These are phyloP conservation scores for Mollisia scopiformis DNA, from an alignment of 2,329 filamentous ascomycete genomes.

Conservation along the genomic window DNA sequence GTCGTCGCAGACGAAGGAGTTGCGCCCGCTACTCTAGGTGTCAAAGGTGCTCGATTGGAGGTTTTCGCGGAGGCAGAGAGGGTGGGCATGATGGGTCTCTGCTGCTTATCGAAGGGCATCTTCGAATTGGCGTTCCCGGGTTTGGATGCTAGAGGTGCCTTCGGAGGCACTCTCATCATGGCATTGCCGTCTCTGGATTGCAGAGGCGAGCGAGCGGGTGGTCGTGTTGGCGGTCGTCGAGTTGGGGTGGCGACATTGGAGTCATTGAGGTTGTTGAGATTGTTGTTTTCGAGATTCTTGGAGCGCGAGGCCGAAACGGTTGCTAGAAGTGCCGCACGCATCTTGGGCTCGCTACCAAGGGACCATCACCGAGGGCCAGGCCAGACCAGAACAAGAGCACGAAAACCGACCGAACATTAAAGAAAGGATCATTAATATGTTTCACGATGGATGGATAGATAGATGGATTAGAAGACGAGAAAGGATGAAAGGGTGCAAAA, in stretches of 20 bases:
- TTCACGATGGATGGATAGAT: no score
- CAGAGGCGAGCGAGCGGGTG: conserved; percentile 25
- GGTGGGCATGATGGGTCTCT: conserved; percentile 59
- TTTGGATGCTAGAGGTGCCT: conserved; percentile 29
- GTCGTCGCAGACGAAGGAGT: conserved; percentile 27
- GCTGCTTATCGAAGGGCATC: conserved; percentile 55
- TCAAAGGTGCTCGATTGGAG: conserved; percentile 54
- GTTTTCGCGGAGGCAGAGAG: conserved; percentile 64
- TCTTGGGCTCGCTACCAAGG: background rate
- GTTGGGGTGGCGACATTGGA: conserved; percentile 8
- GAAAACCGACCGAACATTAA: background rate
- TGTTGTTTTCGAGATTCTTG: background rate
- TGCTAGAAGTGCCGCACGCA: background rate
- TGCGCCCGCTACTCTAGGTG: conserved; percentile 56
- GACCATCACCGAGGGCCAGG: background rate
- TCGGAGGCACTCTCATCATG: conserved; percentile 46
- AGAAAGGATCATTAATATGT: background rate
- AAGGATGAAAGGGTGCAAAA: background rate
- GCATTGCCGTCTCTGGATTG: conserved; percentile 42
- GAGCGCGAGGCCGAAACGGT: background rate
- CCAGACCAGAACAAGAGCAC: background rate
- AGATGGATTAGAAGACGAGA: background rate
- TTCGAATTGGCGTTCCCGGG: conserved; percentile 35
- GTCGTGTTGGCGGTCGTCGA: conserved; percentile 12
- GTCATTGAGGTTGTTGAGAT: background rate